phyloP scores from a whole-genome alignment of 2,329 filamentous ascomycete genomes.

The Macrophomina pseudophaseolina region DNA sequence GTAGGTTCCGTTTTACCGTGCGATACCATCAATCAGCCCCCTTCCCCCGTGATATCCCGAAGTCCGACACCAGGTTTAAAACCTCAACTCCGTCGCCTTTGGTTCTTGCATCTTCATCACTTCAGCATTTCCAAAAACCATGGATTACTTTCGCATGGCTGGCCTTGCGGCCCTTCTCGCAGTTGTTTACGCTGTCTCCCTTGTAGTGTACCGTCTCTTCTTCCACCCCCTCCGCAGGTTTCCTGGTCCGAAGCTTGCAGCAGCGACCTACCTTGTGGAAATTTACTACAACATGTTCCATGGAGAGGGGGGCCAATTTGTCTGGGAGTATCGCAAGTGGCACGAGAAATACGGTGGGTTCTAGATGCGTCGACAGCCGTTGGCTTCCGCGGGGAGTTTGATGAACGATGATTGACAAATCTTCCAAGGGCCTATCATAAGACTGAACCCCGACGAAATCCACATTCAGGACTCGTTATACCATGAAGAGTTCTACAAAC shows the following conservation, averaged over 20 bases:
- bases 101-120: neutral
- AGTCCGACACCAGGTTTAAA: neutral
- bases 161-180: too few species aligned
- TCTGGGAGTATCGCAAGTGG: constrained; percentile 19
- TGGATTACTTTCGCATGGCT: too few species aligned
- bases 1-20: neutral
- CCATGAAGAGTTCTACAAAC: constrained; percentile 1
- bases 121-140: too few species aligned
- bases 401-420: neutral
- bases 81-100: neutral
- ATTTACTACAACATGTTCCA: constrained; percentile 33
- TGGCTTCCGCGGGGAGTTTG: too few species aligned
- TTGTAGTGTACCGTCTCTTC: constrained; percentile 36
- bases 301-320: constrained; percentile 26
- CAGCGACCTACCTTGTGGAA: constrained; percentile 31
- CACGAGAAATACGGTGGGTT: constrained; percentile 28
- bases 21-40: neutral
- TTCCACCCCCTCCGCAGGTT: constrained; percentile 39
- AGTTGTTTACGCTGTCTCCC: neutral
- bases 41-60: neutral
- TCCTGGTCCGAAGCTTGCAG: constrained; percentile 38
- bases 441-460: constrained; percentile 28
- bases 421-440: constrained; percentile 22
- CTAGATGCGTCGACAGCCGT: neutral
- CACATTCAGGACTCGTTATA: constrained; percentile 26